These are phyloP conservation scores for Pseudofabraea citricarpa DNA, from an alignment of 2,329 filamentous ascomycete species.

Conservation along the genomic window DNA sequence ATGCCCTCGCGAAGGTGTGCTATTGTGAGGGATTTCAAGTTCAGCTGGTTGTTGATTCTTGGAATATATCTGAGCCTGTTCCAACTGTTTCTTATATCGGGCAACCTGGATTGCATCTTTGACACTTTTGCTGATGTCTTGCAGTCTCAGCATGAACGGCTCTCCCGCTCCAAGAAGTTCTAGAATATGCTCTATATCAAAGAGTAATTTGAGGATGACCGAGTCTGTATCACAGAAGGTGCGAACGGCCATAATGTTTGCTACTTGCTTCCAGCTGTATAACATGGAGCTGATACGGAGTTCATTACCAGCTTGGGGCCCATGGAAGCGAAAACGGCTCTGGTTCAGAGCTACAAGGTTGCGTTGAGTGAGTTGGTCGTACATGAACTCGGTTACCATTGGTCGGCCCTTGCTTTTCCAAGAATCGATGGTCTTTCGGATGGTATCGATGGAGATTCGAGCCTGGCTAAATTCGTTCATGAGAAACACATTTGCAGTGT, in stretches of 20 bases:
- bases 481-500: conserved; percentile 27
- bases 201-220: conserved; percentile 42
- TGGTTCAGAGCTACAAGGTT: conserved; percentile 41
- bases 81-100: conserved; percentile 9
- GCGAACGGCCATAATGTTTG: conserved; percentile 40
- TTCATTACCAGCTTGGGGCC: conserved; percentile 33
- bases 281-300: conserved; percentile 36
- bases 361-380: conserved; percentile 45
- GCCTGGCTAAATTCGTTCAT: conserved; percentile 27
- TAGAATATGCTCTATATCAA: conserved; percentile 42
- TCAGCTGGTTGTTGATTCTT: conserved; percentile 3
- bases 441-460: conserved; percentile 21
- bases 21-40: too few species aligned
- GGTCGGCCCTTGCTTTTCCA: conserved; percentile 41
- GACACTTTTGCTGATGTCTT: conserved; percentile 19
- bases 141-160: conserved; percentile 20
- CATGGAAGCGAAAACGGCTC: conserved; percentile 39
- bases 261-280: conserved; percentile 41
- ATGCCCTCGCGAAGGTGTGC: too few species aligned
- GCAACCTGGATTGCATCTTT: conserved; percentile 19
- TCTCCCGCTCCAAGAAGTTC: conserved; percentile 36
- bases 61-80: background rate
- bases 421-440: conserved; percentile 24
- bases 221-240: conserved; percentile 46
- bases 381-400: conserved; percentile 45